Evolutionary conservation across 2,329 filamentous ascomycete genomes (phyloP).

Genomic region (Paecilomyces fulvus): DNA sequence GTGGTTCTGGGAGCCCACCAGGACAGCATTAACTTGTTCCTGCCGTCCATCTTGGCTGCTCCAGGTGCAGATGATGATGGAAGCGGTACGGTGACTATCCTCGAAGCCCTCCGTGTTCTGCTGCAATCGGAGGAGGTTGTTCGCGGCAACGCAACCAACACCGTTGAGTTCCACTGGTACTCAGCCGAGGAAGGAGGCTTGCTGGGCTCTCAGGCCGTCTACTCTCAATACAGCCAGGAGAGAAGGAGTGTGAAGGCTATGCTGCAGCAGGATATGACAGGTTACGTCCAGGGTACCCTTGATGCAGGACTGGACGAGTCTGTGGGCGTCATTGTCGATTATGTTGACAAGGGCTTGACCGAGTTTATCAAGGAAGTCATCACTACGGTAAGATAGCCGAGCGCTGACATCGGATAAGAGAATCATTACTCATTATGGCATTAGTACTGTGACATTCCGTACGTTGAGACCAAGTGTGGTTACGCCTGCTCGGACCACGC

Average conservation of each 20-base stretch:
- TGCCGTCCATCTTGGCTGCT: constrained; percentile 73
- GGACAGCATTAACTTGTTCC: constrained; percentile 88
- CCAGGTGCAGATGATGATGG: constrained; percentile 96
- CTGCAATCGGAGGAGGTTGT: constrained; percentile 63
- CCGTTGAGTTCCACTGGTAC: constrained; percentile 96
- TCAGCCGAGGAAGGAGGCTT: constrained; percentile 82
- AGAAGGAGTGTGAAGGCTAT: constrained; percentile 80
- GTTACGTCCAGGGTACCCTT: constrained; percentile 72
- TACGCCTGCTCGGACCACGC: constrained; percentile 72
- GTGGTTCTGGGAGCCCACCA: constrained; percentile 87
- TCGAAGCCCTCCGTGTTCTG: constrained; percentile 79
- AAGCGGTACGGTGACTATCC: constrained; percentile 84
- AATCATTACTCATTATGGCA: constrained; percentile 6
- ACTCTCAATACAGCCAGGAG: constrained; percentile 66
- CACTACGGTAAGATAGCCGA: constrained; percentile 45
- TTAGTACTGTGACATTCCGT: constrained; percentile 84
- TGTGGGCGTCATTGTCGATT: constrained; percentile 90
- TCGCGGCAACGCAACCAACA: constrained; percentile 67
- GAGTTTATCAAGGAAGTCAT: constrained; percentile 86
- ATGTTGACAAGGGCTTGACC: constrained; percentile 72
- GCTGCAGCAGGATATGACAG: constrained; percentile 98
- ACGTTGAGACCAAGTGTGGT: constrained; percentile 77
- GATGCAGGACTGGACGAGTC: constrained; percentile 75
- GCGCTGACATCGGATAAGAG: neutral
- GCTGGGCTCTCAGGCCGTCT: constrained; percentile 82